phyloP scores from a whole-genome alignment of 1,139 yeast genomes.

The Candida gigantensis region DNA sequence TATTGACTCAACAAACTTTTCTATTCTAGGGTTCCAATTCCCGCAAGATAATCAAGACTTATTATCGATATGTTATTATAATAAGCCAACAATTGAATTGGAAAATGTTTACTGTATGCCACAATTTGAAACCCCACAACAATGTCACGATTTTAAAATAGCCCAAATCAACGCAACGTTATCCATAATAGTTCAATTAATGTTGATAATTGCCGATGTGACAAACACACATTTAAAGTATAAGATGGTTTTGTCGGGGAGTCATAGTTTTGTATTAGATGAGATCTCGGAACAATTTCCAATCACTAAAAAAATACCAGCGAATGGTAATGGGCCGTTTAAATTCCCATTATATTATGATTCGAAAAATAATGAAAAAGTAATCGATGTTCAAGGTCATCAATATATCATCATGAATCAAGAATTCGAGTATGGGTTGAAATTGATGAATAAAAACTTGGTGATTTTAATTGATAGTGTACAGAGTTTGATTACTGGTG shows the following conservation, averaged over 20 bases:
- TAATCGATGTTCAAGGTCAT: constrained; percentile 13
- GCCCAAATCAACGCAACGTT: constrained; percentile 36
- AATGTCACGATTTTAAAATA: constrained; percentile 17
- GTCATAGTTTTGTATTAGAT: constrained; percentile 29
- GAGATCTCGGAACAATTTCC: constrained; percentile 21
- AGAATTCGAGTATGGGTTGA: constrained; percentile 37
- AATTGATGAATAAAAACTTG: constrained; percentile 35
- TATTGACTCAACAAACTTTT: constrained; percentile 24
- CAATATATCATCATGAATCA: constrained; percentile 22
- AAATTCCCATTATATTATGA: constrained; percentile 34
- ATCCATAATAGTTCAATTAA: constrained; percentile 30
- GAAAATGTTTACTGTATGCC: constrained; percentile 17
- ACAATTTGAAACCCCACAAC: constrained; percentile 9
- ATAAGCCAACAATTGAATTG: constrained; percentile 12
- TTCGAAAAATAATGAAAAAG: constrained; percentile 23
- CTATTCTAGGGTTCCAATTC: constrained; percentile 38
- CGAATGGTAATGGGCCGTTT: constrained; percentile 1
- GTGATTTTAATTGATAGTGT: constrained; percentile 27
- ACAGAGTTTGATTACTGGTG: constrained; percentile 18
- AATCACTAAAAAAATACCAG: constrained; percentile 6
- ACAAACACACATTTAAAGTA: constrained; percentile 31
- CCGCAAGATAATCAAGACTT: constrained; percentile 35
- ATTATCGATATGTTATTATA: constrained; percentile 32
- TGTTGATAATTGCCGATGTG: constrained; percentile 25
- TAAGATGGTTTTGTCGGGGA: constrained; percentile 27